Evolutionary conservation across 1,284 basidiomycete genomes (phyloP).

Genomic region (Garcileccinum viscosum): DNA sequence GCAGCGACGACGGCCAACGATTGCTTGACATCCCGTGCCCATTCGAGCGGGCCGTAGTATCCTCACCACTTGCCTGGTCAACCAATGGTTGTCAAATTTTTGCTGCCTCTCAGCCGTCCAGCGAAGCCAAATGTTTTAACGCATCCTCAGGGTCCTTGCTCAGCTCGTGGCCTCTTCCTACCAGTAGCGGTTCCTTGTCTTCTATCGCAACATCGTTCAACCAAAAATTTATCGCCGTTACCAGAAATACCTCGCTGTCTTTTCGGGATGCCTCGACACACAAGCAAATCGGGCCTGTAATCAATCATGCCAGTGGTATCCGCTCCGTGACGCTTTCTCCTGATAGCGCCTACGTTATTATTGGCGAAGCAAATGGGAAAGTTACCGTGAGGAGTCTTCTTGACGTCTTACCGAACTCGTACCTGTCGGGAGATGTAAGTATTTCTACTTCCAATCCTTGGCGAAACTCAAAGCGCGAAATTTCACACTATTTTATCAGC

Average conservation of each 20-base stretch:
- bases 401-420: background rate
- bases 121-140: background rate
- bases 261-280: background rate
- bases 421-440: background rate
- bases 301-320: background rate
- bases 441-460: background rate
- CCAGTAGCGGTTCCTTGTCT: background rate
- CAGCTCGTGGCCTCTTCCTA: background rate
- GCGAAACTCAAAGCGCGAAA: background rate
- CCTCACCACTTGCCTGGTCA: background rate
- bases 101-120: background rate
- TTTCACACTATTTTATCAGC: background rate
- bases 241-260: background rate
- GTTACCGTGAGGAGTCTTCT: background rate
- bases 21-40: background rate
- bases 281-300: background rate
- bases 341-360: background rate
- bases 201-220: background rate
- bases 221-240: background rate
- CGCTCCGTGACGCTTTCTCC: background rate
- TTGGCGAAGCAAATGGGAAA: background rate
- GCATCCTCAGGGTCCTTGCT: background rate
- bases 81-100: background rate
- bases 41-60: accelerated
- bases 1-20: background rate